Percentiles rank a stretch among this genome's conserved stretches.
Conservation (phyloP, 305 asterid genomes). For the Plantago coronopus region DNA sequence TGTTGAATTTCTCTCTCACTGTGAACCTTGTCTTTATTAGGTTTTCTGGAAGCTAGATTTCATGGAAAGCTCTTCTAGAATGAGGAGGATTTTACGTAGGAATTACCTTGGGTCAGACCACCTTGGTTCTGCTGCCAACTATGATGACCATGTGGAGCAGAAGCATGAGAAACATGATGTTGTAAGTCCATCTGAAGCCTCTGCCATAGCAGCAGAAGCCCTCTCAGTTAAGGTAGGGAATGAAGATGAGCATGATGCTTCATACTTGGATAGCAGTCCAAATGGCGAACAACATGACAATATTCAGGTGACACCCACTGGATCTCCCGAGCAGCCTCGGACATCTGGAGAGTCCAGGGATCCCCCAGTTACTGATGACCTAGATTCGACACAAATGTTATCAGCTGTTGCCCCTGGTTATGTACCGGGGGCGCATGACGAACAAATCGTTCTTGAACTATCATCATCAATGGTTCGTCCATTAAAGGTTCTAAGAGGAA, state of each 20-base stretch:
- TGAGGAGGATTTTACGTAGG: slow-evolving; percentile 85
- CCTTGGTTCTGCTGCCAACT: slow-evolving; percentile 92
- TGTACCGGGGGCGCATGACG: slow-evolving; percentile 89
- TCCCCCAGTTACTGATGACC: slow-evolving; percentile 39
- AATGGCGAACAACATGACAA: slow-evolving; percentile 48
- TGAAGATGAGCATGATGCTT: slow-evolving; percentile 79
- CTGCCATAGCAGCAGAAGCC: slow-evolving; percentile 87
- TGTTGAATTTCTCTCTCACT: slow-evolving; percentile 20
- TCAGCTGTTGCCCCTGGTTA: slow-evolving; percentile 76
- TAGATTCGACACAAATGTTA: slow-evolving; percentile 49
- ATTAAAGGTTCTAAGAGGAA: slow-evolving; percentile 81
- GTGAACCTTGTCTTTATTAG: slow-evolving; percentile 39
- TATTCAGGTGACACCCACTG: slow-evolving; percentile 40
- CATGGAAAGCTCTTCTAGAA: slow-evolving; percentile 91
- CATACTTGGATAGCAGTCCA: slow-evolving; percentile 41
- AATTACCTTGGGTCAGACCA: slow-evolving; percentile 88
- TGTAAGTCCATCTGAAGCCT: slow-evolving; percentile 79
- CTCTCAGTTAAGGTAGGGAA: slow-evolving; percentile 59
- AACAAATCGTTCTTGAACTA: slow-evolving; percentile 90
- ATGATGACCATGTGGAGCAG: slow-evolving; percentile 54
- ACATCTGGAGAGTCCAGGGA: slow-evolving; percentile 40
- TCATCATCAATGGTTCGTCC: slow-evolving; percentile 94
- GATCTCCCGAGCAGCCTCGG: slow-evolving; percentile 48
- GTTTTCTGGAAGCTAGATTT: slow-evolving; percentile 92
- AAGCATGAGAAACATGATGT: slow-evolving; percentile 49